Conservation (phyloP, 768 basidiomycete species). For the Trichaptum fuscoviolaceum region DNA sequence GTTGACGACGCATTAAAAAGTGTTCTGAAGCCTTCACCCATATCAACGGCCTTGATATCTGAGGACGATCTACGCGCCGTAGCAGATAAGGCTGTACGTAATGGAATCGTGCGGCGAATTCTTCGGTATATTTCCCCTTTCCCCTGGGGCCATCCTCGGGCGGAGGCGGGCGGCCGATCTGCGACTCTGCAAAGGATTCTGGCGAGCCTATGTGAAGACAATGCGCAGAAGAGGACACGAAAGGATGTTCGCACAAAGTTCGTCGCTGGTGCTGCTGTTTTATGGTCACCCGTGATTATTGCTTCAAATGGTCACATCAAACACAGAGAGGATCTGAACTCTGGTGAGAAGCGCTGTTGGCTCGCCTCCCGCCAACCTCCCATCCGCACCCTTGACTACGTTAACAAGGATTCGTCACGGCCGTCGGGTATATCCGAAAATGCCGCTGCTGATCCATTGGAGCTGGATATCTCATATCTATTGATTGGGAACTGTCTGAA, state of each 20-base stretch:
- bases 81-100: constrained; percentile 16
- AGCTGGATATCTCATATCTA: not conserved
- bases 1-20: not conserved
- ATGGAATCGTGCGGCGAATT: constrained; percentile 32
- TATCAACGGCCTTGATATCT: not conserved
- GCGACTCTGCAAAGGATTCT: constrained; percentile 44
- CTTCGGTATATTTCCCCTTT: constrained; percentile 67
- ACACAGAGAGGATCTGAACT: constrained; percentile 5
- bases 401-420: not conserved
- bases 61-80: constrained; percentile 3
- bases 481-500: not conserved
- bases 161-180: constrained; percentile 53
- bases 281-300: constrained; percentile 54
- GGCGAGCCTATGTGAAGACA: constrained; percentile 38
- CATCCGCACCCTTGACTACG: constrained; percentile 4
- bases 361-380: constrained; percentile 56
- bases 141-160: constrained; percentile 69
- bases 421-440: not conserved
- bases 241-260: constrained; percentile 28
- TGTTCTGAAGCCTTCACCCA: not conserved
- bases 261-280: constrained; percentile 54
- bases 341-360: constrained; percentile 45
- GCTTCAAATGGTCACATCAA: constrained; percentile 17
- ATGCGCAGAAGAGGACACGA: constrained; percentile 18
- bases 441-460: not conserved